Base-by-base conservation (phyloP, 116 monocot genomes). In the Trichopus zeylanicus region DNA sequence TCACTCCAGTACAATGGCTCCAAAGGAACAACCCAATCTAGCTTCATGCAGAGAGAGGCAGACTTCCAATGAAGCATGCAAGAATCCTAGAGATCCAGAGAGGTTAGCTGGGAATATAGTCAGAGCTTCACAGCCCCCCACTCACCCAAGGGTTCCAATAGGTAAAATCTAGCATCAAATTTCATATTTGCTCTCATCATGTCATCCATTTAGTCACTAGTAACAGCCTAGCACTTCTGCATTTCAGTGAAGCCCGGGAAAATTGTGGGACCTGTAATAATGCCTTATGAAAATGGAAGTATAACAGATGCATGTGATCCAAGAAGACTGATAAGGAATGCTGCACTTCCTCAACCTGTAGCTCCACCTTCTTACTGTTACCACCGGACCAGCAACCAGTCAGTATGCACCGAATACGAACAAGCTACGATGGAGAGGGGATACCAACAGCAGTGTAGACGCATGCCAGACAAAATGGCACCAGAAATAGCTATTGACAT, bases 191-290 rank as follows among this genome's bases (percentile, higher is more conserved):
- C 18, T 57, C 13, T 18, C 18, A 6, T 16, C 1, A 6, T 34
- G 26, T 35, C 53, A 3, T 5, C 7, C 42, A 42, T 42, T 42
- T 42, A 15, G 13, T 15, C 4, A 33, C 32, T 5, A 33, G 8
- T 42, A 42, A 42, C 6, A 31, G 38, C n/a, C 6, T 7, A 23
- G 13, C 11, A 21, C 24, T 22, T 13, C 1, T 1, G 31, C 9
- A 25, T 30, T 74, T 19, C 80, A 84, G 81, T 83, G 28, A 75
- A 80, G 59, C 87, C 83, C 7, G 87, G 92, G 26, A 93, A 76
- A 64, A 74, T 82, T 26, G 78, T 93, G 31, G 87, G 92, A 24
- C 78, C 86, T 19, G 81, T 86, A 20, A n/a, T n/a, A 12, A 53
- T 83, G 59, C 73, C 89, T 7, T 73, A 70, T 24, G 89, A 94